phyloP scores from a whole-genome alignment of 257 asterid genomes.

The Vinca minor region DNA sequence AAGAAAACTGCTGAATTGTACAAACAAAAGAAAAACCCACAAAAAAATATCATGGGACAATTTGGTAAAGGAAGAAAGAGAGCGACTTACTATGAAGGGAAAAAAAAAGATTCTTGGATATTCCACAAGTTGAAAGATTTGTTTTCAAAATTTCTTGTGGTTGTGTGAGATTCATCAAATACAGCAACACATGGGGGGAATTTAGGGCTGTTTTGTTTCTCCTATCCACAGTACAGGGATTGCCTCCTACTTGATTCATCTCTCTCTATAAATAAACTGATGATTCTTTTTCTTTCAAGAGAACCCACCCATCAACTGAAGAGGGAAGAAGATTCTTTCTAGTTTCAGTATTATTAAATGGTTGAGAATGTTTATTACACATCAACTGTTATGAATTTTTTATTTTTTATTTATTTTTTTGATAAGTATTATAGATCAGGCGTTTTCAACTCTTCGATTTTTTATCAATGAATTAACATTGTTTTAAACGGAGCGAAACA shows the following conservation, averaged over 20 bases:
- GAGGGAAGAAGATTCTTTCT: slow-evolving; percentile 27
- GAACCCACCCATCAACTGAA: slow-evolving; percentile 7
- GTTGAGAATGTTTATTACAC: no score
- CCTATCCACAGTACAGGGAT: slow-evolving; percentile 22
- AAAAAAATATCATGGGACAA: no score
- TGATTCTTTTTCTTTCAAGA: slow-evolving; percentile 32
- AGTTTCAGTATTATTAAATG: no score
- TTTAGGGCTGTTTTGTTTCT: no score
- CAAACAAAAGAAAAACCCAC: slow-evolving; percentile 17
- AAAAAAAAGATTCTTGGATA: slow-evolving; percentile 69
- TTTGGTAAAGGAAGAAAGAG: slow-evolving; percentile 10
- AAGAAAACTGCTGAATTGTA: slow-evolving; percentile 4
- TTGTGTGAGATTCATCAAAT: slow-evolving; percentile 27
- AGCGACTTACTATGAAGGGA: slow-evolving; percentile 29
- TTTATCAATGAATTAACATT: no score
- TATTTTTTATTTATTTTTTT: no score
- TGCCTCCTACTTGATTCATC: slow-evolving; percentile 7
- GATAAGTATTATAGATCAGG: no score
- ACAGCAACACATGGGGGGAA: slow-evolving; percentile 21
- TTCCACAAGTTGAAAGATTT: slow-evolving; percentile 28
- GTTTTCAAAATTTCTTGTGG: slow-evolving; percentile 25
- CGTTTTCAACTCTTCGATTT: no score
- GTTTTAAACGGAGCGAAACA: no score
- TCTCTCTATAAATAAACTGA: not conserved
- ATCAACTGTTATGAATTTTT: no score